Conservation (phyloP, 768 basidiomycete species). For the Russula lepida region DNA sequence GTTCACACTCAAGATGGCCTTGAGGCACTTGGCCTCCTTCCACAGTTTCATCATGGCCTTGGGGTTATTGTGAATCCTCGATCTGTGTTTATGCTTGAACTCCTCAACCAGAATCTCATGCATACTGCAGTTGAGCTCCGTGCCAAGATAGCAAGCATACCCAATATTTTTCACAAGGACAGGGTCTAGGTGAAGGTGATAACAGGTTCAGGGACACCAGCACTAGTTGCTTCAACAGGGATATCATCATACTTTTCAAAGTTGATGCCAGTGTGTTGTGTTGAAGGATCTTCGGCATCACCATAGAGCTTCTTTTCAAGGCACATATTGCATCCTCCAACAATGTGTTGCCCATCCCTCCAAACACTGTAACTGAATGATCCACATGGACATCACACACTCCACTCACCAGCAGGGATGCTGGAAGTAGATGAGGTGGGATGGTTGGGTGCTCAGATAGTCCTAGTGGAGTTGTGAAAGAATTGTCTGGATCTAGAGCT, state of each 20-base stretch:
- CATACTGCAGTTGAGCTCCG: constrained; percentile 77
- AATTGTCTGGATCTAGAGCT: not conserved
- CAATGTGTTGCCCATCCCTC: constrained; percentile 82
- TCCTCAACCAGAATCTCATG: too few relatives aligned
- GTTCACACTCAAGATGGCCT: too few relatives aligned
- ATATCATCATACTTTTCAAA: too few relatives aligned
- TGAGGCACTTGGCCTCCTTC: too few relatives aligned
- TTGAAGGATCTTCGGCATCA: too few relatives aligned
- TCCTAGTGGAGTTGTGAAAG: not conserved
- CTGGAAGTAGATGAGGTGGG: constrained; percentile 17
- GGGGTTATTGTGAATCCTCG: constrained; percentile 86
- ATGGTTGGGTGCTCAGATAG: not conserved
- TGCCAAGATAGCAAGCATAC: constrained; percentile 87
- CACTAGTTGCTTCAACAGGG: constrained; percentile 97
- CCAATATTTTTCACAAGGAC: too few relatives aligned
- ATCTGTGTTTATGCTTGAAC: too few relatives aligned
- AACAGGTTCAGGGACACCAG: constrained; percentile 91
- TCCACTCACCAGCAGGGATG: constrained; percentile 9
- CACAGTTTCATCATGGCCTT: too few relatives aligned
- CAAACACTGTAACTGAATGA: constrained; percentile 63
- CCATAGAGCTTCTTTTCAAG: constrained; percentile 98
- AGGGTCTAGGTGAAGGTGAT: constrained; percentile 79
- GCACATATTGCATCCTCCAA: constrained; percentile 73
- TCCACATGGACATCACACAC: constrained; percentile 33
- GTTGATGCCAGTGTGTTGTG: too few relatives aligned